phyloP scores from a whole-genome alignment of 306 rosid genomes.

The Malus asiatica region DNA sequence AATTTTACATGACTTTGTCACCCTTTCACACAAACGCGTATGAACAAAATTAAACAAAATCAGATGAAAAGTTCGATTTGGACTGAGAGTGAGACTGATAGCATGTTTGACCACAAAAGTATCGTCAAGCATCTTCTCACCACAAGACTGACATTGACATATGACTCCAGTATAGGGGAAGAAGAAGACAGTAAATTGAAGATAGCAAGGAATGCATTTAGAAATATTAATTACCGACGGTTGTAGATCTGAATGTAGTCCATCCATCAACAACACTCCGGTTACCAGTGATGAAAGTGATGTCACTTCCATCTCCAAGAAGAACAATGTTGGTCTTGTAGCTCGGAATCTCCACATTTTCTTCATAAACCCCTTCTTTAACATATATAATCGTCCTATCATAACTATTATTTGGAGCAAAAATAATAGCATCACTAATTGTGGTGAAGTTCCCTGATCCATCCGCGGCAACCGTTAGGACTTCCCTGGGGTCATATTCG shows the following conservation, averaged over 20 bases:
- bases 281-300: slow-evolving; percentile 48
- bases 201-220: background rate
- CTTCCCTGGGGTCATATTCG: slow-evolving; percentile 31
- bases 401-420: slow-evolving; percentile 59
- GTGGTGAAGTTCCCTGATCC: slow-evolving; percentile 67
- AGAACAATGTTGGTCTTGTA: slow-evolving; percentile 59
- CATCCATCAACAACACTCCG: slow-evolving; percentile 51
- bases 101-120: too few relatives aligned
- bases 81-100: too few relatives aligned
- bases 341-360: slow-evolving; percentile 66
- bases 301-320: slow-evolving; percentile 70
- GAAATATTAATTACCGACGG: slow-evolving; percentile 37
- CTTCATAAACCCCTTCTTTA: slow-evolving; percentile 50
- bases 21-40: too few relatives aligned
- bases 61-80: too few relatives aligned
- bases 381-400: slow-evolving; percentile 55
- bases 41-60: too few relatives aligned
- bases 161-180: background rate
- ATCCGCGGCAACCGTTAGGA: slow-evolving; percentile 57
- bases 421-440: slow-evolving; percentile 52
- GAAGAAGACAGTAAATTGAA: background rate
- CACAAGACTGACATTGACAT: too few relatives aligned
- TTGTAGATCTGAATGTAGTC: slow-evolving; percentile 84
- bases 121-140: too few relatives aligned
- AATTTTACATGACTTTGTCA: too few relatives aligned